These are phyloP conservation scores for Magnaporthiopsis incrustans DNA, from an alignment of 2,329 filamentous ascomycete species.

Conservation along the genomic window DNA sequence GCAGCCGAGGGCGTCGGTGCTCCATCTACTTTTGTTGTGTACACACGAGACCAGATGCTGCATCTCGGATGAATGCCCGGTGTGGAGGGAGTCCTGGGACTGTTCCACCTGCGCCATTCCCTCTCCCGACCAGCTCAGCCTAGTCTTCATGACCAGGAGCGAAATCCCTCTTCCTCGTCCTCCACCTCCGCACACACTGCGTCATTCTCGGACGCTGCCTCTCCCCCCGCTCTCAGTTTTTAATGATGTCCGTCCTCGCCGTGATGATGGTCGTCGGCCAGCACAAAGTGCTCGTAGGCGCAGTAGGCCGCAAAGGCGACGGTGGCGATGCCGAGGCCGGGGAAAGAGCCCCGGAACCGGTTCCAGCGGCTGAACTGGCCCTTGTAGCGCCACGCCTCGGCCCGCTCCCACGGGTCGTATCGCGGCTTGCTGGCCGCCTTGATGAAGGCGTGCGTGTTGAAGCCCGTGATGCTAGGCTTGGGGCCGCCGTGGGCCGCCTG, in stretches of 20 bases:
- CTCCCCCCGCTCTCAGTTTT: too few species aligned
- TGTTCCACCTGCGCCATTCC: too few species aligned
- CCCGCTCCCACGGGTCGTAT: slow-evolving; percentile 60
- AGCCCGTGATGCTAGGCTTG: slow-evolving; percentile 78
- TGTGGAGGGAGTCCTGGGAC: too few species aligned
- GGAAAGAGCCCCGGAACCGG: slow-evolving; percentile 79
- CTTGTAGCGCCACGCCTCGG: slow-evolving; percentile 87
- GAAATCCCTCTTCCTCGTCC: not conserved
- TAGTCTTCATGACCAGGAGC: too few species aligned
- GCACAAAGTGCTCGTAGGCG: slow-evolving; percentile 79
- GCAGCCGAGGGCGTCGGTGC: too few species aligned
- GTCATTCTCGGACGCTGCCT: not conserved
- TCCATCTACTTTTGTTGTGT: too few species aligned
- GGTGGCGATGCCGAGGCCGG: slow-evolving; percentile 84
- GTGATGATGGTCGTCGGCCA: slow-evolving; percentile 63
- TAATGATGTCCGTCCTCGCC: slow-evolving; percentile 50
- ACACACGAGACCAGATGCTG: too few species aligned
- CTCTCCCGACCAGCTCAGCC: too few species aligned
- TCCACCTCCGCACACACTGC: too few species aligned
- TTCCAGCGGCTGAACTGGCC: slow-evolving; percentile 84
- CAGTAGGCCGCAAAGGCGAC: slow-evolving; percentile 89
- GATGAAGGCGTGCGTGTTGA: slow-evolving; percentile 76
- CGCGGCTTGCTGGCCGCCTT: slow-evolving; percentile 55
- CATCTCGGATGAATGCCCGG: too few species aligned
- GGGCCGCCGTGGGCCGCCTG: slow-evolving; percentile 40